phyloP scores from a whole-genome alignment of 805 yeast species.

The Brettanomyces bruxellensis region DNA sequence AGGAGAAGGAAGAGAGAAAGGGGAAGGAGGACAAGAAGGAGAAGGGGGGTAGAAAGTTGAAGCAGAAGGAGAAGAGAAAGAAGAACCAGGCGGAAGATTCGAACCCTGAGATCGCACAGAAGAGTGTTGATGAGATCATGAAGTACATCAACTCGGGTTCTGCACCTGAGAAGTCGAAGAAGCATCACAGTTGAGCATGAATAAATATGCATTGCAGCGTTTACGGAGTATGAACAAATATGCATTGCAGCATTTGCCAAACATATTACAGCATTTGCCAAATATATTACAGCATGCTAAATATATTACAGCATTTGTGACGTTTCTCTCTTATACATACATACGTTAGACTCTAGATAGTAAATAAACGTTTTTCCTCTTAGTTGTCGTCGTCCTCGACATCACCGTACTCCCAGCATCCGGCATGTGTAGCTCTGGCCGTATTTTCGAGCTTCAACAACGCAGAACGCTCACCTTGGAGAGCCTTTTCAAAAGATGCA shows the following conservation, averaged over 20 bases:
- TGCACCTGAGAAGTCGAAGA: constrained; percentile 21
- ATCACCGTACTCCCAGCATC: constrained; percentile 75
- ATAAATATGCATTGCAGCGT: constrained; percentile 10
- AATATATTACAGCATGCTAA: too few relatives aligned
- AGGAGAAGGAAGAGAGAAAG: constrained; percentile 14
- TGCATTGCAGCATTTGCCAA: too few relatives aligned
- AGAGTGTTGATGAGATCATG: constrained; percentile 66
- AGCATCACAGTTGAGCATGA: constrained; percentile 13
- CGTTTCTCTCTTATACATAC: too few relatives aligned
- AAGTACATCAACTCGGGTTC: constrained; percentile 58
- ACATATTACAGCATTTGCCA: too few relatives aligned
- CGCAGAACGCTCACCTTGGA: constrained; percentile 28
- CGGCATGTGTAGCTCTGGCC: constrained; percentile 44
- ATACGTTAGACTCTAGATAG: too few relatives aligned
- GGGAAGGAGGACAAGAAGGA: constrained; percentile 1
- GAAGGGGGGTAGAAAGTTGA: constrained; percentile 13
- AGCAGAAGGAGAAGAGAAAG: constrained; percentile 16
- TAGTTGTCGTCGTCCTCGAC: constrained; percentile 45
- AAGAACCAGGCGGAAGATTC: constrained; percentile 26
- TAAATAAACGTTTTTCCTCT: too few relatives aligned
- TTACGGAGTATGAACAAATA: too few relatives aligned
- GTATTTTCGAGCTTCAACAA: constrained; percentile 34
- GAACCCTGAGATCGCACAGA: constrained; percentile 44
- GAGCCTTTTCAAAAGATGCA: constrained; percentile 27
- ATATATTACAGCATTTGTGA: not conserved